These are phyloP conservation scores for Akebia trifoliata DNA, from an alignment of 164 flowering plant genomes.

Conservation along the genomic window DNA sequence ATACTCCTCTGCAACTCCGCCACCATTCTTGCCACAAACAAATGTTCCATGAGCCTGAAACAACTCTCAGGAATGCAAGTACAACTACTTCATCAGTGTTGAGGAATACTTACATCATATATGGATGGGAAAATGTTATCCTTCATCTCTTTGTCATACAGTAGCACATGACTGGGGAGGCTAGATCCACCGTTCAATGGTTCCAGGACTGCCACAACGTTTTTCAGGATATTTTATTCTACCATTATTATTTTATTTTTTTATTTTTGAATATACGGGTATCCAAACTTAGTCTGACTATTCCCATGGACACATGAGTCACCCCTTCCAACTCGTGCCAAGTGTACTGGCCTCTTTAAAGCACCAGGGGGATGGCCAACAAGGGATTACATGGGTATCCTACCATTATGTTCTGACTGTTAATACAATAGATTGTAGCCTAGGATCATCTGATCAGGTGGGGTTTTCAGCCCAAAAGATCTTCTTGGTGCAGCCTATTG, in stretches of 20 bases:
- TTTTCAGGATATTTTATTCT: too few species aligned
- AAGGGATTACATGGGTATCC: not conserved
- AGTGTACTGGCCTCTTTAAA: too few species aligned
- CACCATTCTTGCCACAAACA: slow-evolving; percentile 87
- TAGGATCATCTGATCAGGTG: slow-evolving; percentile 4
- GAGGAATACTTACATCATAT: not conserved
- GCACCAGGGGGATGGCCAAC: too few species aligned
- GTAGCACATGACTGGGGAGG: not conserved
- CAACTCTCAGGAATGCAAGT: not conserved
- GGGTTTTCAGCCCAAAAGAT: slow-evolving; percentile 3
- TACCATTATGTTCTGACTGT: not conserved
- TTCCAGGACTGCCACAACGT: not conserved
- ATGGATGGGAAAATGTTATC: not conserved
- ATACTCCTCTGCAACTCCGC: slow-evolving; percentile 79
- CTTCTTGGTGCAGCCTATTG: not conserved
- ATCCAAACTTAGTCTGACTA: too few species aligned
- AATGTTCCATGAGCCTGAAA: slow-evolving; percentile 81
- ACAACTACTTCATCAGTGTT: not conserved
- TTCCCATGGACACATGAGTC: too few species aligned
- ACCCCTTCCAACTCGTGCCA: too few species aligned
- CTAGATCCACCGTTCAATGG: not conserved
- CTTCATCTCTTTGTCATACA: not conserved
- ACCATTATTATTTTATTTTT: too few species aligned
- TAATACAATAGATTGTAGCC: not conserved
- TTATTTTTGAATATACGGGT: too few species aligned